Conservation (phyloP, 2,329 filamentous ascomycete genomes). For the Cordyceps militaris region DNA sequence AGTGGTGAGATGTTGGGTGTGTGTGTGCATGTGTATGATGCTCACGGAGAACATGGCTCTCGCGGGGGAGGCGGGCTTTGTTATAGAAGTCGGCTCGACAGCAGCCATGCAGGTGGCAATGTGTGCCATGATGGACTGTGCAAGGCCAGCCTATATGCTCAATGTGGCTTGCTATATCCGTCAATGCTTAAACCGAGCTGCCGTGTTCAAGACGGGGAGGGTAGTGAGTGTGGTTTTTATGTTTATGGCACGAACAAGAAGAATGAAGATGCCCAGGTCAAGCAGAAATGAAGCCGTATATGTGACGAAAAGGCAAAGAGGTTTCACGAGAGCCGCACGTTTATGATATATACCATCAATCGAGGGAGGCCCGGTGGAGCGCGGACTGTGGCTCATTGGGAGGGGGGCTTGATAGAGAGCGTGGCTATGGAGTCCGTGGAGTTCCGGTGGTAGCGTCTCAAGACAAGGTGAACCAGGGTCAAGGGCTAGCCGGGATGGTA, state of each 20-base stretch:
- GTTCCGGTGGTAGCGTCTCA: constrained; percentile 5
- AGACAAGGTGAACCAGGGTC: constrained; percentile 9
- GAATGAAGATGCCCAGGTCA: neutral
- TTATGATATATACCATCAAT: constrained; percentile 11
- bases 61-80: constrained; percentile 41
- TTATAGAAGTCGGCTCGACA: constrained; percentile 43
- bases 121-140: constrained; percentile 45
- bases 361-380: constrained; percentile 7
- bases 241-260: neutral
- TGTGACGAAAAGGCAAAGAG: neutral
- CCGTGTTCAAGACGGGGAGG: neutral
- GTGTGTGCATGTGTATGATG: constrained; percentile 1
- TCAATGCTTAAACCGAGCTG: neutral
- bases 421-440: constrained; percentile 10
- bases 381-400: constrained; percentile 5
- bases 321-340: constrained; percentile 6
- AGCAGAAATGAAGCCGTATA: neutral
- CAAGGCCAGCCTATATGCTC: neutral
- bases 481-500: constrained; percentile 2
- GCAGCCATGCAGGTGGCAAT: constrained; percentile 53
- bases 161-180: neutral
- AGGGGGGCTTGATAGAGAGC: constrained; percentile 6
- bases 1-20: constrained; percentile 13
- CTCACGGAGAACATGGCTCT: constrained; percentile 39
- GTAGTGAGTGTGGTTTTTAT: neutral